Conservation (phyloP, 257 asterid genomes). For the Plantago elongata region DNA sequence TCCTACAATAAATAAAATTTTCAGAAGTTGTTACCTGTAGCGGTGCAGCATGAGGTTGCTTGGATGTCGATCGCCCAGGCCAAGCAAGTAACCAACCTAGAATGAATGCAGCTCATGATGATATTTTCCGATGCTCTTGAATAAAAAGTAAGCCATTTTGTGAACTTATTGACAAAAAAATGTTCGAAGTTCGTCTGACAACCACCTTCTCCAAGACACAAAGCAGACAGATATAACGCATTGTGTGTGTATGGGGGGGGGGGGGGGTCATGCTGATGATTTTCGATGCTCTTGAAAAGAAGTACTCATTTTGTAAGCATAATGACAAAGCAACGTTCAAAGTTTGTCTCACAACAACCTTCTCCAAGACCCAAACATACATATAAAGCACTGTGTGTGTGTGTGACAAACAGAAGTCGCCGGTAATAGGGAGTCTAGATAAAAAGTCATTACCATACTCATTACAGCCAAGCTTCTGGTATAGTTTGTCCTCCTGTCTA, state of each 20-base stretch:
- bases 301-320: background rate
- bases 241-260: too few species aligned
- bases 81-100: constrained; percentile 98
- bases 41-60: constrained; percentile 99
- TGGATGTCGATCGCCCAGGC: constrained; percentile 98
- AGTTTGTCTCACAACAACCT: too few species aligned
- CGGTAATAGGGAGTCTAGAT: background rate
- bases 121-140: background rate
- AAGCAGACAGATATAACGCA: too few species aligned
- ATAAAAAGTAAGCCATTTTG: background rate
- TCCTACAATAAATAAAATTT: background rate
- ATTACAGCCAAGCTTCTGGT: constrained; percentile 98
- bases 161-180: background rate
- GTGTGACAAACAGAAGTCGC: background rate
- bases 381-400: too few species aligned
- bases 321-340: background rate
- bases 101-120: constrained; percentile 18
- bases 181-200: background rate
- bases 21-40: constrained; percentile 50
- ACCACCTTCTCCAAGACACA: too few species aligned
- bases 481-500: constrained; percentile 95
- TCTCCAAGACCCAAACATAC: too few species aligned
- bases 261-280: background rate
- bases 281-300: background rate
- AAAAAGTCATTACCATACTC: constrained; percentile 78